A percentile compares a stretch with the other conserved stretches of the same genome.
phyloP scores from a whole-genome alignment of 495 filamentous ascomycete species.

The Tetracladium marchalianum region DNA sequence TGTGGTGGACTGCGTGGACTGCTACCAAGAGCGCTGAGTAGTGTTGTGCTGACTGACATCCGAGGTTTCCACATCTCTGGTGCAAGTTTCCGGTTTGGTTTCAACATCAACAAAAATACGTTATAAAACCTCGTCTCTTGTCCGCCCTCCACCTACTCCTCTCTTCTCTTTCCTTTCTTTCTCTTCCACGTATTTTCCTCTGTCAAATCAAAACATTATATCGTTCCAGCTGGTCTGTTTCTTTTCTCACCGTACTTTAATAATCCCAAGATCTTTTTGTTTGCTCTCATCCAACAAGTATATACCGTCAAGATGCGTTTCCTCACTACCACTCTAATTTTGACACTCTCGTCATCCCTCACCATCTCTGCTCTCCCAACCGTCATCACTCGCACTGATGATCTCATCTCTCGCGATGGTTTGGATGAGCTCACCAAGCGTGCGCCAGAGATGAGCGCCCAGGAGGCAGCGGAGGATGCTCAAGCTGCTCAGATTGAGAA shows the following conservation, averaged over 20 bases:
- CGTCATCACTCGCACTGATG: too few species aligned
- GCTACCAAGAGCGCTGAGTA: too few species aligned
- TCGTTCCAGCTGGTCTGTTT: constrained; percentile 8
- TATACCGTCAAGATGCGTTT: constrained; percentile 11
- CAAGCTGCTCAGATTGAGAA: too few species aligned
- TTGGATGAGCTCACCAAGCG: constrained; percentile 7
- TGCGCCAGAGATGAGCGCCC: constrained; percentile 6
- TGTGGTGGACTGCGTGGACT: too few species aligned
- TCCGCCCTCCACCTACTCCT: too few species aligned
- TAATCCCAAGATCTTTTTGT: background rate
- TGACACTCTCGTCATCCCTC: constrained; percentile 2
- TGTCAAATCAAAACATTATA: background rate
- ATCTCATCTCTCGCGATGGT: too few species aligned
- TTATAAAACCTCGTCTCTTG: too few species aligned
- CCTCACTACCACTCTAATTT: constrained; percentile 7
- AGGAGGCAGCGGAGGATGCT: background rate
- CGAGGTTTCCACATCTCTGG: too few species aligned
- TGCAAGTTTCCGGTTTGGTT: too few species aligned
- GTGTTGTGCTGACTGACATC: too few species aligned
- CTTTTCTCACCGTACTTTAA: background rate
- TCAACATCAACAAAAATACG: too few species aligned
- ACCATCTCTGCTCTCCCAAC: too few species aligned
- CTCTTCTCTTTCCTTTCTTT: background rate
- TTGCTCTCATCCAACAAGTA: background rate
- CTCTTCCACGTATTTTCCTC: background rate